Conservation (phyloP, 805 yeast genomes). For the Yamadazyma akitaensis region DNA sequence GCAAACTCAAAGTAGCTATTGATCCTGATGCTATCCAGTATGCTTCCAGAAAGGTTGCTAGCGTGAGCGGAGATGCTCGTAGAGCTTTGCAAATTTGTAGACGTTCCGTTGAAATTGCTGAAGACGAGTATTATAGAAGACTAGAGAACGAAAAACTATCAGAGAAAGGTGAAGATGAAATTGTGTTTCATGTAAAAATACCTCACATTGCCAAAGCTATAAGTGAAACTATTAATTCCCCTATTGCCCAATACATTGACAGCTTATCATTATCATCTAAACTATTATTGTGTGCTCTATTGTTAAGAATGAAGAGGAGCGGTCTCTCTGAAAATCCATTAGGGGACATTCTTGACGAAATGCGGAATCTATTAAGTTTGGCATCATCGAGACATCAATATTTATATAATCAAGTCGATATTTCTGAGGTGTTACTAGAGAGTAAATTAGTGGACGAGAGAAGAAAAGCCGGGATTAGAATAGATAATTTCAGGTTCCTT, state of each 20-base stretch:
- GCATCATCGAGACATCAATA: conserved; percentile 25
- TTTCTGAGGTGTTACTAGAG: conserved; percentile 9
- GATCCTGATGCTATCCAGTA: conserved; percentile 78
- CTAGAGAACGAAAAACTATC: conserved; percentile 28
- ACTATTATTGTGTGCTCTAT: conserved; percentile 63
- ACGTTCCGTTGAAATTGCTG: conserved; percentile 87
- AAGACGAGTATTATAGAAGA: conserved; percentile 64
- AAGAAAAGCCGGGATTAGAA: conserved; percentile 38
- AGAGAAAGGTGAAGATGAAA: conserved; percentile 25
- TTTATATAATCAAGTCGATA: conserved; percentile 10
- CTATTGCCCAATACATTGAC: conserved; percentile 56
- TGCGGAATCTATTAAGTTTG: conserved; percentile 49
- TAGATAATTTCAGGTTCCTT: conserved; percentile 57
- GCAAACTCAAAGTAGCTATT: conserved; percentile 43
- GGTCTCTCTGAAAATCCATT: conserved; percentile 69
- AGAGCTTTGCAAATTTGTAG: conserved; percentile 85
- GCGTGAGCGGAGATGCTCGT: conserved; percentile 97
- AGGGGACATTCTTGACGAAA: conserved; percentile 79
- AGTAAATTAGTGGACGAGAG: background rate
- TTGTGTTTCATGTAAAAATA: conserved; percentile 55
- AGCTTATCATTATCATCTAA: conserved; percentile 68
- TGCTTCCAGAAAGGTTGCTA: conserved; percentile 91
- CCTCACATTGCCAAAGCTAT: conserved; percentile 77
- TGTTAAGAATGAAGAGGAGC: conserved; percentile 61
- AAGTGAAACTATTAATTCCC: conserved; percentile 73